These are phyloP conservation scores for Sphaerobolus stellatus DNA, from an alignment of 1,284 basidiomycete species.

Conservation along the genomic window DNA sequence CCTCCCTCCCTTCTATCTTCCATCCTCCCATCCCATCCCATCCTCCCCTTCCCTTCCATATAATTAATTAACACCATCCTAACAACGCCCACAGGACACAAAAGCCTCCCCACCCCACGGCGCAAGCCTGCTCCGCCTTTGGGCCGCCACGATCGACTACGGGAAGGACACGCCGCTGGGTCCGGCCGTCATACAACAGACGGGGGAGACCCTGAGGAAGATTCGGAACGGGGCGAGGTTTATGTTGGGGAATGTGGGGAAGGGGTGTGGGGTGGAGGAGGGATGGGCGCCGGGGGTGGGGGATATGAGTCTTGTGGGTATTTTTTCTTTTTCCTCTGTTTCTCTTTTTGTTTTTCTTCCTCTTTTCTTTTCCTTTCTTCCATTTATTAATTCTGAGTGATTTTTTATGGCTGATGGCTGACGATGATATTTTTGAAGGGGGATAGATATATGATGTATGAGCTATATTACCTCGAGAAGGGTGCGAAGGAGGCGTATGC, in stretches of 20 bases:
- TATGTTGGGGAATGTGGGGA: constrained; percentile 77
- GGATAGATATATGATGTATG: constrained; percentile 85
- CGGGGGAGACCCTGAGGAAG: constrained; percentile 79
- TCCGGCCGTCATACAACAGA: constrained; percentile 73
- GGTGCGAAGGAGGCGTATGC: constrained; percentile 69
- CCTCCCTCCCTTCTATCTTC: too few relatives aligned
- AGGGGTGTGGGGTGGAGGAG: constrained; percentile 26
- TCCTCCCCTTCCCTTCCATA: too few relatives aligned
- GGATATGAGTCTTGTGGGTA: constrained; percentile 64
- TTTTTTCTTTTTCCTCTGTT: too few relatives aligned
- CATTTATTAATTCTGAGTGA: too few relatives aligned
- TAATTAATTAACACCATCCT: not conserved
- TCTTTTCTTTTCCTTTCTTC: too few relatives aligned
- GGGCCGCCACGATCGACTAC: constrained; percentile 92
- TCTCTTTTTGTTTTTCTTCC: too few relatives aligned
- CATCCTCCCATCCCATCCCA: too few relatives aligned
- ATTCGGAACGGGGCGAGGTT: constrained; percentile 91
- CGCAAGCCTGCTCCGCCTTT: constrained; percentile 84
- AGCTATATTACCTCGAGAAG: constrained; percentile 73
- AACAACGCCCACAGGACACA: constrained; percentile 47
- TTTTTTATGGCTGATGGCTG: constrained; percentile 7
- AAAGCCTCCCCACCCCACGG: constrained; percentile 80
- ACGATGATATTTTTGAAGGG: constrained; percentile 44
- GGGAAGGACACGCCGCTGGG: constrained; percentile 88
- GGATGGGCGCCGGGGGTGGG: constrained; percentile 44